Conservation (phyloP, 2,329 filamentous ascomycete species). For the Phyllosticta citrichinensis region DNA sequence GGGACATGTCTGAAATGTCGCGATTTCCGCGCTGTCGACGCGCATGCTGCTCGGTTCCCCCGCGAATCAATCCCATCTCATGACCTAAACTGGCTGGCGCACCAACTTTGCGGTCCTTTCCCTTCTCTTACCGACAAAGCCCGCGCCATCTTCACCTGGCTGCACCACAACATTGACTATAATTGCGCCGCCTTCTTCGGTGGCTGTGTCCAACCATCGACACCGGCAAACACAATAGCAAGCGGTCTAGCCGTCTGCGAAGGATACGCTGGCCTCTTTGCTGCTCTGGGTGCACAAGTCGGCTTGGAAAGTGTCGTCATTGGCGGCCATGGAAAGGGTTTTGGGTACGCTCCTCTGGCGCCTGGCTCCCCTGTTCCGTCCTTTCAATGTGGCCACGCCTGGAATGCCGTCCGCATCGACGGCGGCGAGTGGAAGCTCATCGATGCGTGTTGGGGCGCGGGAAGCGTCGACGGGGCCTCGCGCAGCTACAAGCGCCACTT, state of each 20-base stretch:
- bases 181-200: constrained; percentile 72
- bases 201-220: constrained; percentile 54
- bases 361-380: constrained; percentile 58
- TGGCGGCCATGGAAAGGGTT: constrained; percentile 77
- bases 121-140: constrained; percentile 81
- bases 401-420: constrained; percentile 88
- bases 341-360: constrained; percentile 54
- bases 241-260: constrained; percentile 80
- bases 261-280: constrained; percentile 79
- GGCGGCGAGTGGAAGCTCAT: constrained; percentile 82
- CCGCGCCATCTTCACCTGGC: constrained; percentile 86
- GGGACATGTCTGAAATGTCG: constrained; percentile 64
- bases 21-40: constrained; percentile 77
- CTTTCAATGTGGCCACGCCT: constrained; percentile 62
- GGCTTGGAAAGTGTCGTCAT: constrained; percentile 71
- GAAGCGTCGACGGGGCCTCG: constrained; percentile 47
- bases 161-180: constrained; percentile 87
- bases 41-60: constrained; percentile 67
- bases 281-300: constrained; percentile 64
- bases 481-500: constrained; percentile 59
- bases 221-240: constrained; percentile 62
- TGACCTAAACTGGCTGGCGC: constrained; percentile 63
- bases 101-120: constrained; percentile 69
- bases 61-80: constrained; percentile 58
- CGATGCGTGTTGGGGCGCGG: constrained; percentile 89